Evolutionary conservation across 2,329 filamentous ascomycete genomes (phyloP).

Genomic region (Alternaria alternata): DNA sequence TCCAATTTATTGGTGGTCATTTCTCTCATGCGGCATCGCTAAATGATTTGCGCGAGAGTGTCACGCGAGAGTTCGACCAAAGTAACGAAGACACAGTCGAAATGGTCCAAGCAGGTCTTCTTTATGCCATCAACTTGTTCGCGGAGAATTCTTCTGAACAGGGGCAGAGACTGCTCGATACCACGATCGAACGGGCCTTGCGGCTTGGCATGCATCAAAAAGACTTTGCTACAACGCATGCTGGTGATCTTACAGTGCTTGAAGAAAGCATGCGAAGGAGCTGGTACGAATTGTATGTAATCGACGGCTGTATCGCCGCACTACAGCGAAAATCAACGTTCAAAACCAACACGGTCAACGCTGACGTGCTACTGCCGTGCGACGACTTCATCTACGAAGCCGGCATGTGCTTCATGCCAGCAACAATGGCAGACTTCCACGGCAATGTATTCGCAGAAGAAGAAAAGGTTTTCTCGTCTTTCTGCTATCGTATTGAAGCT

Average conservation of each 20-base stretch:
- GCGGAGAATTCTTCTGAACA: constrained; percentile 72
- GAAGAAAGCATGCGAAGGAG: constrained; percentile 85
- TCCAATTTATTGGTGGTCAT: constrained; percentile 62
- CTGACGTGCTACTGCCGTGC: constrained; percentile 77
- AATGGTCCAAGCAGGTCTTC: constrained; percentile 75
- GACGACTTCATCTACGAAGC: constrained; percentile 70
- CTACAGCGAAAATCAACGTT: constrained; percentile 75
- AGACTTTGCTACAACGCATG: constrained; percentile 68
- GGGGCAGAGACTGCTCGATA: constrained; percentile 69
- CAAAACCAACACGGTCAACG: constrained; percentile 67
- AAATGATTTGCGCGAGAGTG: constrained; percentile 46
- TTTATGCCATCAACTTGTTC: constrained; percentile 77
- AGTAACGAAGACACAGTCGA: constrained; percentile 50
- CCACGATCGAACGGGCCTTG: constrained; percentile 74
- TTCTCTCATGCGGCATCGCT: constrained; percentile 54
- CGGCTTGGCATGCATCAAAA: constrained; percentile 76
- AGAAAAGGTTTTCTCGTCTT: constrained; percentile 77
- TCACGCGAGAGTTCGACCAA: constrained; percentile 17
- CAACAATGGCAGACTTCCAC: constrained; percentile 75
- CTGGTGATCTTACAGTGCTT: constrained; percentile 67
- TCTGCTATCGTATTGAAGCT: constrained; percentile 80
- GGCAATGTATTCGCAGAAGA: constrained; percentile 74
- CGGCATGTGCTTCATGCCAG: constrained; percentile 20
- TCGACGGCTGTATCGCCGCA: constrained; percentile 81
- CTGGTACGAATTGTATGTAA: constrained; percentile 83